These are phyloP conservation scores for Irpex sp. DNA, from an alignment of 1,284 basidiomycete species.

Conservation along the genomic window DNA sequence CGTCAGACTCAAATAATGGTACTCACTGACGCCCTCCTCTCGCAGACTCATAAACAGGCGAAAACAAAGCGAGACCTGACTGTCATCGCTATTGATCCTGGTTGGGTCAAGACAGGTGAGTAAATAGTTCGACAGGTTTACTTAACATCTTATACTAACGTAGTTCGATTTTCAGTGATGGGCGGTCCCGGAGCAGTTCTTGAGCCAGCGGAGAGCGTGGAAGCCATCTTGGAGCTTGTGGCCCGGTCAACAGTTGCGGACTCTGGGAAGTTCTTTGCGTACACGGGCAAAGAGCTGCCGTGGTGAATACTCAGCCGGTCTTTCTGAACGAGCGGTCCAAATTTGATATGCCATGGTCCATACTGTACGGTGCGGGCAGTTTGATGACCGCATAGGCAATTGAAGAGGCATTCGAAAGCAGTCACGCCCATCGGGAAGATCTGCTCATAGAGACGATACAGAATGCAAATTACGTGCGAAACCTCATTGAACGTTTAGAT, in stretches of 20 bases:
- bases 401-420: too few species aligned
- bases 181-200: constrained; percentile 30
- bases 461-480: too few species aligned
- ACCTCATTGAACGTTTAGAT: too few species aligned
- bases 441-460: too few species aligned
- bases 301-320: constrained; percentile 10
- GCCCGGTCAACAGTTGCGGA: constrained; percentile 19
- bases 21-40: neutral
- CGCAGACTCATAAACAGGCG: constrained; percentile 31
- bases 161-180: constrained; percentile 20
- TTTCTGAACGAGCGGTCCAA: neutral
- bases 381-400: too few species aligned
- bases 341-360: neutral
- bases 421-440: too few species aligned
- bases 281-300: constrained; percentile 25
- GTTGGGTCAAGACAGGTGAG: constrained; percentile 31
- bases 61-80: constrained; percentile 23
- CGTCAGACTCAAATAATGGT: neutral
- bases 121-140: neutral
- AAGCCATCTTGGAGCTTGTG: constrained; percentile 24
- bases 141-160: too few species aligned
- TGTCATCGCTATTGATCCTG: constrained; percentile 24
- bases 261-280: constrained; percentile 30
- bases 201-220: constrained; percentile 27
- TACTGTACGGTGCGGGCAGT: neutral